phyloP scores from a whole-genome alignment of 176 grass and related monocot species.

The Oryza longistaminata region DNA sequence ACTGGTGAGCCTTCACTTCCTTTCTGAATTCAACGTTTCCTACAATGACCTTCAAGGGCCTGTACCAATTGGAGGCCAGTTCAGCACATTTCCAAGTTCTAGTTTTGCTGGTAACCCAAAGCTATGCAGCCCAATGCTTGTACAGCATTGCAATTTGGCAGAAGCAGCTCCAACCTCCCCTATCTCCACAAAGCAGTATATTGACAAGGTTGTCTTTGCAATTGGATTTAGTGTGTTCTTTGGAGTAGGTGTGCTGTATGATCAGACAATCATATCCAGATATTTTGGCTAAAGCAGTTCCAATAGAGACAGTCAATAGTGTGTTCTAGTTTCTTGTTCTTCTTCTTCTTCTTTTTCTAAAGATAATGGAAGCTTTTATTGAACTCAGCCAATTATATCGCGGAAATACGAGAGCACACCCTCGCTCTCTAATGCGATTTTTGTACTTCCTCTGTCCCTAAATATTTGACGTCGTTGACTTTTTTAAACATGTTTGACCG shows the following conservation, averaged over 20 bases:
- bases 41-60: conserved; percentile 39
- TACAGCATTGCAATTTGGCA: background rate
- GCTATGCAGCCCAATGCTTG: conserved; percentile 39
- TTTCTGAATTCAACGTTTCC: background rate
- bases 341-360: too few species aligned
- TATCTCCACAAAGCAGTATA: background rate
- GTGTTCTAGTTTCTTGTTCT: too few species aligned
- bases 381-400: too few species aligned
- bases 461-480: too few species aligned
- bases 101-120: conserved; percentile 44
- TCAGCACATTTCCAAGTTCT: conserved; percentile 38
- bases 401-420: too few species aligned
- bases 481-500: too few species aligned
- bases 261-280: conserved; percentile 20
- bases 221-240: conserved; percentile 40
- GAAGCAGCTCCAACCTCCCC: background rate
- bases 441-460: too few species aligned
- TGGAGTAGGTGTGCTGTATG: conserved; percentile 36
- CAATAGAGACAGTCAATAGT: background rate
- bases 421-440: too few species aligned
- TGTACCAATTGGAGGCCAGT: conserved; percentile 31
- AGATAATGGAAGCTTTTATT: too few species aligned
- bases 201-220: background rate
- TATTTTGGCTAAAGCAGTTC: background rate
- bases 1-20: background rate